Conservation (phyloP, 495 filamentous ascomycete genomes). For the Aspergillus sclerotioniger region DNA sequence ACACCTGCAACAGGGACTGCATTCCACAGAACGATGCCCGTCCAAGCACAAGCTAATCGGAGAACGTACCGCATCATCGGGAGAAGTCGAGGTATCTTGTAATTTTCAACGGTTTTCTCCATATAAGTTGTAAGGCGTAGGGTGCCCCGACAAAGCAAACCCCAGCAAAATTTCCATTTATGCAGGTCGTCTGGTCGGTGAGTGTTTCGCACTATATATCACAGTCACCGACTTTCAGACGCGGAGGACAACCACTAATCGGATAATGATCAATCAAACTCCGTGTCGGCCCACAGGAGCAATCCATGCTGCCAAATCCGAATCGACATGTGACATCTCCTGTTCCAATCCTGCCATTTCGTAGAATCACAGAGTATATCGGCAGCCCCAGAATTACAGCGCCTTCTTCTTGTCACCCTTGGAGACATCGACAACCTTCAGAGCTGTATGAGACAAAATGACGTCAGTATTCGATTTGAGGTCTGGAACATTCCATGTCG, state of each 20-base stretch:
- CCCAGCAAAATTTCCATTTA: background rate
- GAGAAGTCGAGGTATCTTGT: conserved; percentile 13
- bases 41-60: background rate
- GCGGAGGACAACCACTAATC: conserved; percentile 27
- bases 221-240: conserved; percentile 26
- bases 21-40: background rate
- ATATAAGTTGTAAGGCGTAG: conserved; percentile 35
- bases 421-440: conserved; percentile 73
- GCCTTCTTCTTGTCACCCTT: conserved; percentile 70
- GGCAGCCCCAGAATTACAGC: too few relatives aligned
- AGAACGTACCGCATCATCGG: background rate
- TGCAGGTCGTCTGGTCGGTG: conserved; percentile 19
- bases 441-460: conserved; percentile 45
- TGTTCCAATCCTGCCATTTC: too few relatives aligned
- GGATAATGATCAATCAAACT: conserved; percentile 10
- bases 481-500: background rate
- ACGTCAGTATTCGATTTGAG: conserved; percentile 25
- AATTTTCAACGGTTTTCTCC: conserved; percentile 46
- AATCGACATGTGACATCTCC: too few relatives aligned
- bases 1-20: background rate
- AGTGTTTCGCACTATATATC: conserved; percentile 3
- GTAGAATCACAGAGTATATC: too few relatives aligned
- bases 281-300: conserved; percentile 40
- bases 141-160: conserved; percentile 36
- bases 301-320: conserved; percentile 24